Conservation (phyloP, 2,329 filamentous ascomycete genomes). For the Grosmannia penicillata region DNA sequence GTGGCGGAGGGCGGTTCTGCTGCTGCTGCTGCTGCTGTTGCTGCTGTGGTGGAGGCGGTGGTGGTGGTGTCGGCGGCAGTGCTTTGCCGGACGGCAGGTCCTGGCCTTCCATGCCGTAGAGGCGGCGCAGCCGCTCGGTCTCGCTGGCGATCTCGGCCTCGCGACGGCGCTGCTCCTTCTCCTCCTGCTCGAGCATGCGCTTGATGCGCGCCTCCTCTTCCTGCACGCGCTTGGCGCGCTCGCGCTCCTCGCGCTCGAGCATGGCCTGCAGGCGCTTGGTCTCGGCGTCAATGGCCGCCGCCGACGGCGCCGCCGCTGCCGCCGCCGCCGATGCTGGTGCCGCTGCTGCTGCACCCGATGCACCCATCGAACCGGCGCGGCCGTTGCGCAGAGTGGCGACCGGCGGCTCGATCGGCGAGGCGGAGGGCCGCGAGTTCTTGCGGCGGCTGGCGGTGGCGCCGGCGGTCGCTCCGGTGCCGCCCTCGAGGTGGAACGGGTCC, state of each 20-base stretch:
- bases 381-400: no score
- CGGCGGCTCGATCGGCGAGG: constrained; percentile 18
- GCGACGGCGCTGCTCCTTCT: constrained; percentile 39
- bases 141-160: constrained; percentile 57
- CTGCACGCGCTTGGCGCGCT: constrained; percentile 37
- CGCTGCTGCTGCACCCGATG: no score
- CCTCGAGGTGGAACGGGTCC: constrained; percentile 65
- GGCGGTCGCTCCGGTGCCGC: constrained; percentile 17
- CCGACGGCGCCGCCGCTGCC: constrained; percentile 24
- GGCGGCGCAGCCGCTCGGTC: constrained; percentile 60
- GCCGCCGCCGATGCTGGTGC: no score
- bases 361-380: no score
- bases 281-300: constrained; percentile 52
- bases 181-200: constrained; percentile 52
- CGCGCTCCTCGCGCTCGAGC: constrained; percentile 37
- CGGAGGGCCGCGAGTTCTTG: constrained; percentile 19
- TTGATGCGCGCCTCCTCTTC: constrained; percentile 44
- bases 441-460: constrained; percentile 10
- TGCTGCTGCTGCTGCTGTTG: constrained; percentile 6
- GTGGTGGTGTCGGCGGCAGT: constrained; percentile 18
- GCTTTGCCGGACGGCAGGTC: constrained; percentile 17
- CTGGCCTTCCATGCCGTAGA: constrained; percentile 48
- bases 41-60: constrained; percentile 14
- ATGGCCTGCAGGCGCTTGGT: constrained; percentile 54
- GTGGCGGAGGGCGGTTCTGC: constrained; percentile 2